Percentiles rank a stretch among this genome's conserved stretches.
Evolutionary conservation across 208 protist genomes (phyloP).

Genomic region (Acanthamoeba polyphaga): DNA sequence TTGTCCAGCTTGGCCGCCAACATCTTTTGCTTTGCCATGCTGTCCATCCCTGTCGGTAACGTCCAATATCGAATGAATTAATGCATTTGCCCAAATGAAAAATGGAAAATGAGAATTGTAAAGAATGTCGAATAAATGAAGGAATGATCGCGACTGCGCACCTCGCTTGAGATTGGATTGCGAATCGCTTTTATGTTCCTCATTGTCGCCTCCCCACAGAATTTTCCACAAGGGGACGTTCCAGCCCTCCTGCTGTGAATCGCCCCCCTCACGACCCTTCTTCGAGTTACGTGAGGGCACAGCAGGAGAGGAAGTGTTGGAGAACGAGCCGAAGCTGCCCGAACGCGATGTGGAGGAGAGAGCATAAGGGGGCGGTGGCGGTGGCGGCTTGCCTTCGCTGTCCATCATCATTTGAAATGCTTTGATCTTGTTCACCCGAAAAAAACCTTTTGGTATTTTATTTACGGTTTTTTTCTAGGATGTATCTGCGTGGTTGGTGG

Average conservation of each 20-base stretch:
- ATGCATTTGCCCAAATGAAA: no score
- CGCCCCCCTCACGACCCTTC: neutral
- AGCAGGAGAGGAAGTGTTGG: neutral
- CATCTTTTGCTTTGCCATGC: slow-evolving; percentile 18
- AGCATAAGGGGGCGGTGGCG: slow-evolving; percentile 1
- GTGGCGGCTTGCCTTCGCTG: neutral
- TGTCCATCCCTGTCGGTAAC: neutral
- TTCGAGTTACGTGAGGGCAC: neutral
- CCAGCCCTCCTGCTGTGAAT: neutral
- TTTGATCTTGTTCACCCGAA: no score
- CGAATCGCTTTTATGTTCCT: slow-evolving; percentile 20
- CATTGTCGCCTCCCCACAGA: neutral
- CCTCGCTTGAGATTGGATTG: slow-evolving; percentile 34
- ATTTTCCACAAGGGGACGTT: slow-evolving; percentile 25
- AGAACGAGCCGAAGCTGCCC: neutral
- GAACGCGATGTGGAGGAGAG: neutral
- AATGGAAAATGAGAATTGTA: neutral
- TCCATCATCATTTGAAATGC: slow-evolving; percentile 13
- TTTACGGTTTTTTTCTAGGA: no score
- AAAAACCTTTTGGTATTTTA: no score
- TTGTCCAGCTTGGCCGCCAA: neutral
- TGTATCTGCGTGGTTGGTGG: no score
- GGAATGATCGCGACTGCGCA: neutral
- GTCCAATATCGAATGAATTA: neutral
- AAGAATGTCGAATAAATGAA: neutral